phyloP scores from a whole-genome alignment of 2,329 filamentous ascomycete genomes.

The Fusarium floridanum region DNA sequence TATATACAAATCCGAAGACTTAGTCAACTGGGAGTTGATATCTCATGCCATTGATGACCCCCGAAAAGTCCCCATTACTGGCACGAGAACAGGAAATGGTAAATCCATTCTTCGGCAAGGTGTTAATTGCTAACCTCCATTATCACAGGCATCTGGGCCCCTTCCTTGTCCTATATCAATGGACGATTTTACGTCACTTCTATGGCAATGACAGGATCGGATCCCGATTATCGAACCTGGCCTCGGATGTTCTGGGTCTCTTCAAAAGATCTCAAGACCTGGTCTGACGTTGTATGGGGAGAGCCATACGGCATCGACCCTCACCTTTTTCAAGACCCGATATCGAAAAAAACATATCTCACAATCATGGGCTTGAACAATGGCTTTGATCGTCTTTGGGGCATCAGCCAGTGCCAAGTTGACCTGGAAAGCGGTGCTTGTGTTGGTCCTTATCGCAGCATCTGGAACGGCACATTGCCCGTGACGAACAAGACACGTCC shows the following conservation, averaged over 20 bases:
- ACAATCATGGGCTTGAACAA: conserved; percentile 20
- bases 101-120: not conserved
- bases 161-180: conserved; percentile 16
- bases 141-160: conserved; percentile 18
- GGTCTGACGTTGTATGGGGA: conserved; percentile 25
- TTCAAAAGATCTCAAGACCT: conserved; percentile 21
- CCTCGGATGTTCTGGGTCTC: conserved; percentile 23
- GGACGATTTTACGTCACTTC: conserved; percentile 16
- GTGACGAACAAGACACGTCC: conserved; percentile 9
- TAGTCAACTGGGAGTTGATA: conserved; percentile 35
- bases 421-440: conserved; percentile 11
- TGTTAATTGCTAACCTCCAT: not conserved
- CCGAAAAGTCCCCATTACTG: conserved; percentile 1
- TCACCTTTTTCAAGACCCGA: conserved; percentile 21
- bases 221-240: conserved; percentile 8
- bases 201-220: conserved; percentile 16
- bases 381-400: conserved; percentile 17
- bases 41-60: conserved; percentile 18
- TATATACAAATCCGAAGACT: conserved; percentile 32
- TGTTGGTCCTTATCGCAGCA: conserved; percentile 17
- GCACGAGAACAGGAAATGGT: conserved; percentile 12
- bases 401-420: conserved; percentile 24
- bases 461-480: conserved; percentile 23
- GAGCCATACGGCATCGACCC: conserved; percentile 27
- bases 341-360: conserved; percentile 17